Percentiles rank a stretch among this genome's conserved stretches.
Conservation (phyloP, 768 basidiomycete genomes). For the Trametes elegans region DNA sequence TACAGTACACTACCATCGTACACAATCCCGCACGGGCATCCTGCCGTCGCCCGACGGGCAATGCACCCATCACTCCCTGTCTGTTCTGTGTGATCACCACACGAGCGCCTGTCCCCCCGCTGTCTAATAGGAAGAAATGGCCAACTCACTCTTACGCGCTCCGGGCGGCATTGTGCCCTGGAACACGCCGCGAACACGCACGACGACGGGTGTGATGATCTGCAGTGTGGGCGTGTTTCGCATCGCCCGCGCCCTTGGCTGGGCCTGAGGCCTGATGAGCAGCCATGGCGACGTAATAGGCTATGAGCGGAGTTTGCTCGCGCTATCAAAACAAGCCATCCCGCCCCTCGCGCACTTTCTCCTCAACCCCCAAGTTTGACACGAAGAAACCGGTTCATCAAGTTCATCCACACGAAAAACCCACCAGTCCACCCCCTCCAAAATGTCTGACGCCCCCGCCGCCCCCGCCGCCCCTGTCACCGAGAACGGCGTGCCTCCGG, state of each 20-base stretch:
- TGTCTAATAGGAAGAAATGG: too few species aligned
- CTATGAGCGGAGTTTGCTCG: conserved; percentile 30
- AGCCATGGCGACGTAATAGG: conserved; percentile 45
- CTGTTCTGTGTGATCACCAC: too few species aligned
- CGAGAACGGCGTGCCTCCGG: conserved; percentile 82
- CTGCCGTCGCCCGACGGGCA: too few species aligned
- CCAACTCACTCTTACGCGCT: too few species aligned
- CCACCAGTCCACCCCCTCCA: conserved; percentile 55
- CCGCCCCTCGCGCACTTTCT: conserved; percentile 42
- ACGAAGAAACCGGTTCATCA: conserved; percentile 83
- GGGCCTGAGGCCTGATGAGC: conserved; percentile 14
- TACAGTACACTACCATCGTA: too few species aligned
- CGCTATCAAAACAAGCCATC: conserved; percentile 31
- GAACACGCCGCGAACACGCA: neutral
- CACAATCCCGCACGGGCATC: too few species aligned
- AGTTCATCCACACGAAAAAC: conserved; percentile 56
- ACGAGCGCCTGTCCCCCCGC: too few species aligned
- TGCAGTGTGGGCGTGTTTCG: conserved; percentile 17
- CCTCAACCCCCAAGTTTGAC: conserved; percentile 81
- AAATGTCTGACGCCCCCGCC: conserved; percentile 91
- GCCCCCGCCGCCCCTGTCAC: conserved; percentile 78
- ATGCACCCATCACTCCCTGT: too few species aligned
- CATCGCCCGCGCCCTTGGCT: conserved; percentile 5
- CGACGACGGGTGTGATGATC: conserved; percentile 1
- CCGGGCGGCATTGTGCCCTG: too few species aligned